Conservation (phyloP, 164 flowering plant genomes). For the Taxillus chinensis region DNA sequence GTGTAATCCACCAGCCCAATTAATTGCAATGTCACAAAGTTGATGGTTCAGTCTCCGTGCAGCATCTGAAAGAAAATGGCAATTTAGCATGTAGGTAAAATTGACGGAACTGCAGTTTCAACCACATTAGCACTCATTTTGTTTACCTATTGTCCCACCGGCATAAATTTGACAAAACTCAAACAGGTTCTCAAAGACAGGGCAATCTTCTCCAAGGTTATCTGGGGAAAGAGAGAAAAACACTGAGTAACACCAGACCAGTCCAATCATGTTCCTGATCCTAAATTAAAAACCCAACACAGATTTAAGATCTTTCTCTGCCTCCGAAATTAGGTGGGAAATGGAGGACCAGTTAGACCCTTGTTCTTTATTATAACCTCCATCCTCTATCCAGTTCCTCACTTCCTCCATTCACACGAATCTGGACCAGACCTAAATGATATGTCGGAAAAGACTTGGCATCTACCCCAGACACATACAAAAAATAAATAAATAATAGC, state of each 20-base stretch:
- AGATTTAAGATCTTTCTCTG: too few relatives aligned
- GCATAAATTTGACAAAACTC: constrained; percentile 99
- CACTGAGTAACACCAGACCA: not conserved
- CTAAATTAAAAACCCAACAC: too few relatives aligned
- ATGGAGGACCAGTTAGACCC: too few relatives aligned
- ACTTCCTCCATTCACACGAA: too few relatives aligned
- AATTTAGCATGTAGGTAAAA: constrained; percentile 1
- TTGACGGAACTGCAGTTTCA: not conserved
- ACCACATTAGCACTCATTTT: not conserved
- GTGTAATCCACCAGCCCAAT: constrained; percentile 99
- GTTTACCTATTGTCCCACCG: constrained; percentile 95
- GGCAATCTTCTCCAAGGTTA: constrained; percentile 98
- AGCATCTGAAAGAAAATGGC: constrained; percentile 57
- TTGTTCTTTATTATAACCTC: too few relatives aligned
- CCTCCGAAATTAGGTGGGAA: too few relatives aligned
- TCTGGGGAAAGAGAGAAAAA: constrained; percentile 26
- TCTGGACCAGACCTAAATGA: too few relatives aligned
- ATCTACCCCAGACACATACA: too few relatives aligned
- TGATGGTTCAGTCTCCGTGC: constrained; percentile 83
- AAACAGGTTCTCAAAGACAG: constrained; percentile 89
- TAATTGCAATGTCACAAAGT: constrained; percentile 93
- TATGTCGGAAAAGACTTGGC: too few relatives aligned
- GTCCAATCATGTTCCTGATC: too few relatives aligned
- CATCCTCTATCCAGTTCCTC: too few relatives aligned
- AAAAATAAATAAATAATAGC: too few relatives aligned